A percentile compares a stretch with the other conserved stretches of the same genome.
These are phyloP conservation scores for Pouteria glomerata DNA, from an alignment of 148 eudicot species.

Conservation along the genomic window DNA sequence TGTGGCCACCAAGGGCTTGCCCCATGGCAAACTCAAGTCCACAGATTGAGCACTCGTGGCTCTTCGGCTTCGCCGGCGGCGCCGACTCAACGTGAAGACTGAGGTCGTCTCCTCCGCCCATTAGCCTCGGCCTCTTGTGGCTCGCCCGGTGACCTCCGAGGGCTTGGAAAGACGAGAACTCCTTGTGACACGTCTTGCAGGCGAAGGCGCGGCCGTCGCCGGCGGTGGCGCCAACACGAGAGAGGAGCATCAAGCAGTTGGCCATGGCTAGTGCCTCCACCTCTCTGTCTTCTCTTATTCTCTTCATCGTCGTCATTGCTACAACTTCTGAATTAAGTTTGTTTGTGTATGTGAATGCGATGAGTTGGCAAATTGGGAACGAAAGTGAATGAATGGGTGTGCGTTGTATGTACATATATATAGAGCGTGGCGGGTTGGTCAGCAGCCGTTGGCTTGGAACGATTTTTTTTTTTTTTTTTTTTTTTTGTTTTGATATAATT, in stretches of 20 bases:
- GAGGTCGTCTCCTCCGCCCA: background rate
- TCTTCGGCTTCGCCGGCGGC: constrained; percentile 16
- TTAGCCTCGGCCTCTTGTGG: constrained; percentile 16
- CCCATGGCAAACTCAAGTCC: constrained; percentile 17
- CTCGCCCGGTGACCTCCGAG: constrained; percentile 27
- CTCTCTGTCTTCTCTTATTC: constrained; percentile 12
- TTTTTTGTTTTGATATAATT: too few species aligned
- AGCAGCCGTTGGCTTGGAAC: too few species aligned
- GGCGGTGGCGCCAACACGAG: background rate
- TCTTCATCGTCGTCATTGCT: constrained; percentile 6
- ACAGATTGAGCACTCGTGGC: constrained; percentile 20
- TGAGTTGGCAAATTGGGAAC: too few species aligned
- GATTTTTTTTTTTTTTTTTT: too few species aligned
- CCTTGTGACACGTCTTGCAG: constrained; percentile 26
- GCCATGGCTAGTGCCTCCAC: constrained; percentile 17
- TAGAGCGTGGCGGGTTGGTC: too few species aligned
- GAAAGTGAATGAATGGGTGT: too few species aligned
- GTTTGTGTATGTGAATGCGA: too few species aligned
- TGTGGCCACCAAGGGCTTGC: constrained; percentile 31
- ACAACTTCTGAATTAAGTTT: background rate
- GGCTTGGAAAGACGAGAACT: constrained; percentile 26
- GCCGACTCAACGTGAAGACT: background rate
- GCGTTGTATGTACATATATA: too few species aligned
- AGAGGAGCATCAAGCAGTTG: constrained; percentile 16
- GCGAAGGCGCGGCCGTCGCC: background rate